Base-by-base conservation (phyloP, 805 yeast species). In the Candida vaughaniae region DNA sequence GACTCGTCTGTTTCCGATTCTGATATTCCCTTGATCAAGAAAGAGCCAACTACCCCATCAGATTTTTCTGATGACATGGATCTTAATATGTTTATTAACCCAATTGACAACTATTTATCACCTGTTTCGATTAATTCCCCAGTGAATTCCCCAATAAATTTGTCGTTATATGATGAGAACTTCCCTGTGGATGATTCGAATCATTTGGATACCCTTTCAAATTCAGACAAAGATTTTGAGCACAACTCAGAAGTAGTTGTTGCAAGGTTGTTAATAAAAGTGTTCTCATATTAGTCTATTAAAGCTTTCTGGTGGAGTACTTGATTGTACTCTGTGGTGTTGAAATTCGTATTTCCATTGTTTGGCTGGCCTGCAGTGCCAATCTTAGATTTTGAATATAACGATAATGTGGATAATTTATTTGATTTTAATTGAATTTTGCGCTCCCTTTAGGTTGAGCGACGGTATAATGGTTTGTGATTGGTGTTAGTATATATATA, bases 171-270 rank as follows among this genome's bases (percentile, higher is more conserved):
- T 31, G 40, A 44, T 38, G 35, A 47, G 25, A 43, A 30, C 35
- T 38, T 16, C 22, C 45, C 10, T 42, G 38, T 22, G 38, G 36
- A 20, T 31, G 18, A 16, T 27, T 27, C 30, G 16, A 42, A 33
- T 43, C 43, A 22, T 45, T 42, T 28, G 36, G 38, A 41, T 27
- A 45, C 41, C 31, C 48, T 47, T 52, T 9, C 16, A 16, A 17
- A 29, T 9, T 29, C 32, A 12, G 6, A 31, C 22, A 16, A 15
- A 29, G 69, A 61, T 55, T 50, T 65, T 67, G 71, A 58, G 71
- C 71, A 66, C 63, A 64, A 65, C 66, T 66, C 72, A 56, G 72
- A 60, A 66, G 71, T 53, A 60, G 65, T 66, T 66, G 41, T 36
- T 16, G 34, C 16, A 22, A 11, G 9, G 10, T 20, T 29, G 5